Evolutionary conservation across 805 yeast genomes (phyloP).

Genomic region (Komagataella kurtzmanii): DNA sequence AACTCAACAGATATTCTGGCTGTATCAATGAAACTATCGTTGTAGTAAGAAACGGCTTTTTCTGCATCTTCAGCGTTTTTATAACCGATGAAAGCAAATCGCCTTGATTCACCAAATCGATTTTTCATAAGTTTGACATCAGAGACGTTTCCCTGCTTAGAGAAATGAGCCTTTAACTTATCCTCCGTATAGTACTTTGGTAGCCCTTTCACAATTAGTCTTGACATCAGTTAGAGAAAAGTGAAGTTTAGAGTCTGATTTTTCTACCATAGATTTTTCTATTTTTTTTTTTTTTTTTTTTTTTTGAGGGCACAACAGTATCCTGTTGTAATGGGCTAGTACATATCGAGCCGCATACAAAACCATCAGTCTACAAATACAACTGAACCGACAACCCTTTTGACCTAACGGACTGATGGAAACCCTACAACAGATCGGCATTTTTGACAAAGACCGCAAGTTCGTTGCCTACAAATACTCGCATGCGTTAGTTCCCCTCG

Average conservation of each 20-base stretch:
- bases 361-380: neutral
- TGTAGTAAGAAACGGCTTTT: constrained; percentile 61
- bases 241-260: neutral
- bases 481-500: constrained; percentile 11
- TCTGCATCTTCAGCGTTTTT: constrained; percentile 63
- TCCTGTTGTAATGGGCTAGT: neutral
- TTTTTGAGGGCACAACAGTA: neutral
- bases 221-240: constrained; percentile 36
- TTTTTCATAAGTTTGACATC: constrained; percentile 81
- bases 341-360: neutral
- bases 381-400: no score
- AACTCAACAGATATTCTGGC: constrained; percentile 63
- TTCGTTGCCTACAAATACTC: constrained; percentile 5
- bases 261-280: neutral
- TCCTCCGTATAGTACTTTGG: constrained; percentile 72
- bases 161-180: constrained; percentile 53
- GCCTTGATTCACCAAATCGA: constrained; percentile 73
- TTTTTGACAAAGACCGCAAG: constrained; percentile 9
- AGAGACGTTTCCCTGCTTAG: constrained; percentile 49
- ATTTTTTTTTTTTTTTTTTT: no score
- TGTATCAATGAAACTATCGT: constrained; percentile 74
- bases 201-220: constrained; percentile 83
- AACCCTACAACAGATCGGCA: constrained; percentile 19
- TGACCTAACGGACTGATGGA: constrained; percentile 11
- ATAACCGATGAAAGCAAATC: constrained; percentile 90